These are phyloP conservation scores for Fusarium phyllophilum DNA, from an alignment of 2,329 filamentous ascomycete genomes.

Conservation along the genomic window DNA sequence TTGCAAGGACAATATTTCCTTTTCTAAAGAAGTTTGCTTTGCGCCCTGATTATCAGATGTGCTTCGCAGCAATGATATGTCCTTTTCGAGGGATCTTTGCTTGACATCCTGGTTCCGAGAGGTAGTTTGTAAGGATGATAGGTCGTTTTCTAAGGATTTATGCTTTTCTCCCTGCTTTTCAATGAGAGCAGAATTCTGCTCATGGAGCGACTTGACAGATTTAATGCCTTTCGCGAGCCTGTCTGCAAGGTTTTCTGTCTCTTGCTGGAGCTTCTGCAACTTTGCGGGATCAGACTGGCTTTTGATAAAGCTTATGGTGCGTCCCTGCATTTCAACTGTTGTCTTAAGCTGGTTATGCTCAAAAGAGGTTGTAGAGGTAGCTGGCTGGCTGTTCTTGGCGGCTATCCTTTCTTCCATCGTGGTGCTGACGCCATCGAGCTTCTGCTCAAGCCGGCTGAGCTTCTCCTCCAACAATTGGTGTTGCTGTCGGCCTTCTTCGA, in stretches of 20 bases:
- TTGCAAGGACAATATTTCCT: neutral
- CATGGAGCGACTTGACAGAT: neutral
- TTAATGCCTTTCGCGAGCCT: neutral
- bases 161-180: conserved; percentile 16
- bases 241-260: conserved; percentile 1
- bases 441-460: conserved; percentile 38
- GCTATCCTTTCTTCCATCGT: neutral
- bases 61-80: conserved; percentile 1
- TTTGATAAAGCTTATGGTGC: conserved; percentile 2
- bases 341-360: neutral
- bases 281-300: neutral
- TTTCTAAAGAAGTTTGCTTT: conserved; percentile 10
- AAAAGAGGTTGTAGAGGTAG: neutral
- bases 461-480: conserved; percentile 27
- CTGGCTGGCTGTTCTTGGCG: neutral
- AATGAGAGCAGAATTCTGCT: neutral
- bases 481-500: conserved; percentile 10
- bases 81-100: neutral
- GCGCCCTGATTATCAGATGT: neutral
- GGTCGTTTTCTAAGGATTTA: neutral
- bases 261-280: conserved; percentile 3
- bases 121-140: conserved; percentile 1
- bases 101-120: neutral
- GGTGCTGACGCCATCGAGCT: conserved; percentile 34
- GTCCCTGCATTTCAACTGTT: conserved; percentile 10